Base-by-base conservation (phyloP, 176 grass and related monocot genomes). In the Aechmea fasciata region DNA sequence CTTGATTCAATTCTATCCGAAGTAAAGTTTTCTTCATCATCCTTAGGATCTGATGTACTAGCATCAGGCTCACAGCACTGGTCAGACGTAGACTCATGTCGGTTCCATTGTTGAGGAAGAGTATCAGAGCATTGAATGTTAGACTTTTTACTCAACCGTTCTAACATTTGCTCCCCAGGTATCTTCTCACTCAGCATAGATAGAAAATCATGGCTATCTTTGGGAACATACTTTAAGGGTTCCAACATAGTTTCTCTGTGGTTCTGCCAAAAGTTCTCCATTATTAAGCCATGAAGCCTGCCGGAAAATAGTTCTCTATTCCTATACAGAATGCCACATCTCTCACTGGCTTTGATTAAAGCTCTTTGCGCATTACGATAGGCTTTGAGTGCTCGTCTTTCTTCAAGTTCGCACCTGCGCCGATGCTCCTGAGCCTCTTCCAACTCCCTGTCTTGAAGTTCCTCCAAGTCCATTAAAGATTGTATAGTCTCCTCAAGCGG, bases 321-420 rank as follows among this genome's bases (percentile, higher is more conserved):
- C 76, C 76, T 81, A 78, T 78, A 76, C 68, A 99, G 84, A 71
- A 87, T 68, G 66, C 73, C 63, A 3, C 94, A 99, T 82, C 85
- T 93, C 79, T 99, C 87, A 67, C 90, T 99, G 76, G 89, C 86
- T 75, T 93, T 77, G 15, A 93, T 63, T 84, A 99, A 85, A 84
- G 84, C 82, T 83, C 67, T 75, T 84, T 99, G 89, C 68, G 84
- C 82, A 72, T 83, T 93, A 61, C 94, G 81, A 67, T 90, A 93
- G 33, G 86, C 89, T 88, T 84, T 88, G 15, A 99, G 78, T 24
- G 94, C 94, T 80, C 82, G 81, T 77, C 84, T 99, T 83, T 99
- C 94, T 74, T 90, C 77, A 77, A 84, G 73, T 78, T 99, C 89
- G 24, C 90, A 92, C 73, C 74, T 87, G 52, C 78, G 62, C 77